Evolutionary conservation across 768 basidiomycete species (phyloP).

Genomic region (Daedalea quercina): DNA sequence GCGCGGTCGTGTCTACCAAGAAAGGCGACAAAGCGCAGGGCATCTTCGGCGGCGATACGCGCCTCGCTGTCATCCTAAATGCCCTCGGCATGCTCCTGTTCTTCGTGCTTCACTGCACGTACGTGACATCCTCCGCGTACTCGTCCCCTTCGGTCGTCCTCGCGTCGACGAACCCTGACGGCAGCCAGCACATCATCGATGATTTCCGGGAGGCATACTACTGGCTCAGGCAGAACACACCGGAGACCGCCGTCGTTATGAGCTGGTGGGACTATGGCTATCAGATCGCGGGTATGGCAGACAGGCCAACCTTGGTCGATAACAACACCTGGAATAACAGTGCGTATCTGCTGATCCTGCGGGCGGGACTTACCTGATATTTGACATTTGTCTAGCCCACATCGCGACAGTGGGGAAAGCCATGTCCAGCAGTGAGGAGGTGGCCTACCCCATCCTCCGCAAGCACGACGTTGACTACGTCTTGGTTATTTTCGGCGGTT

Average conservation of each 20-base stretch:
- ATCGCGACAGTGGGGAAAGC: constrained; percentile 99
- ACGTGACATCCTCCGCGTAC: constrained; percentile 91
- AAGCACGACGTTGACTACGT: constrained; percentile 98
- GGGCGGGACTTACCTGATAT: neutral
- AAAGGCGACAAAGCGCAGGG: constrained; percentile 41
- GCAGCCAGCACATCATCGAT: constrained; percentile 91
- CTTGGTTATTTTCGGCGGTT: constrained; percentile 93
- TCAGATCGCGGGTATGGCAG: constrained; percentile 99
- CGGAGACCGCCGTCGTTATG: constrained; percentile 90
- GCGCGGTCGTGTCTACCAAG: constrained; percentile 19
- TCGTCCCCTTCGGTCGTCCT: constrained; percentile 97
- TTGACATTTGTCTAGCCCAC: constrained; percentile 52
- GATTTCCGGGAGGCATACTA: constrained; percentile 99
- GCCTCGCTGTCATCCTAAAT: constrained; percentile 68
- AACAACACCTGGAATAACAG: constrained; percentile 99
- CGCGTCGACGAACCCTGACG: constrained; percentile 72
- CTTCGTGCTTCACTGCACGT: constrained; percentile 96
- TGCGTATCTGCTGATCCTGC: constrained; percentile 29
- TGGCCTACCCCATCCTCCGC: constrained; percentile 93
- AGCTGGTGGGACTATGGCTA: constrained; percentile 99
- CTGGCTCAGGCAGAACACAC: constrained; percentile 95
- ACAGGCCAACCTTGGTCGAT: constrained; percentile 92
- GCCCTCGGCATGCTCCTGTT: constrained; percentile 72
- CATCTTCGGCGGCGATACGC: constrained; percentile 81
- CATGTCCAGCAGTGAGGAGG: constrained; percentile 91